A percentile compares a stretch with the other conserved stretches of the same genome.
Evolutionary conservation across 2,329 filamentous ascomycete species (phyloP).

Genomic region (Sarocladiaceae sp.): DNA sequence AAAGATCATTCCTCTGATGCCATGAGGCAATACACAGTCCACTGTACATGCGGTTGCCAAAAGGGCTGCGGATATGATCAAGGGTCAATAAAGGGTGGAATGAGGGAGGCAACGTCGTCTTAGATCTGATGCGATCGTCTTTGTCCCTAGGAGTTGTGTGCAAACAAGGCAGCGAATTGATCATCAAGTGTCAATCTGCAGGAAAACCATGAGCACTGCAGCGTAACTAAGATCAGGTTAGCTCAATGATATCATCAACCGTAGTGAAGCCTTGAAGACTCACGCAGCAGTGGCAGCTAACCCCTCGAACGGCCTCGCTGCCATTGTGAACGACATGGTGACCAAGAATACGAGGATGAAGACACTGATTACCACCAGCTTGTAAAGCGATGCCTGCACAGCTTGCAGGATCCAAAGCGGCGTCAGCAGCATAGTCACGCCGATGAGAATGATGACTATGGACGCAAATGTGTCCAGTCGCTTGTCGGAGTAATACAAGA

Average conservation of each 20-base stretch:
- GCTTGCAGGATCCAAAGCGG: constrained; percentile 26
- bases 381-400: constrained; percentile 13
- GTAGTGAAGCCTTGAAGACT: neutral
- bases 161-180: no score
- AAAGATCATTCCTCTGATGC: neutral
- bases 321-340: constrained; percentile 13
- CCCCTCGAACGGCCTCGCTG: constrained; percentile 14
- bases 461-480: constrained; percentile 20
- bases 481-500: constrained; percentile 12
- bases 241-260: neutral
- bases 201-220: constrained; percentile 8
- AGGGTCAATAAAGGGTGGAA: neutral
- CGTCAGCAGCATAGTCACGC: constrained; percentile 22
- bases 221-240: neutral
- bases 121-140: no score
- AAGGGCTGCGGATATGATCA: neutral
- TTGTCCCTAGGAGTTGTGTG: no score
- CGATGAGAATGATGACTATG: constrained; percentile 17
- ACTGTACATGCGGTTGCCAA: neutral
- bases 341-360: constrained; percentile 18
- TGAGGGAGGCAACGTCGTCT: no score
- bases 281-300: constrained; percentile 16
- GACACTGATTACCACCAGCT: constrained; percentile 23
- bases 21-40: neutral
- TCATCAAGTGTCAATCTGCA: neutral